Base-by-base conservation (phyloP, 805 yeast species). In the Nakazawaea siamensis region DNA sequence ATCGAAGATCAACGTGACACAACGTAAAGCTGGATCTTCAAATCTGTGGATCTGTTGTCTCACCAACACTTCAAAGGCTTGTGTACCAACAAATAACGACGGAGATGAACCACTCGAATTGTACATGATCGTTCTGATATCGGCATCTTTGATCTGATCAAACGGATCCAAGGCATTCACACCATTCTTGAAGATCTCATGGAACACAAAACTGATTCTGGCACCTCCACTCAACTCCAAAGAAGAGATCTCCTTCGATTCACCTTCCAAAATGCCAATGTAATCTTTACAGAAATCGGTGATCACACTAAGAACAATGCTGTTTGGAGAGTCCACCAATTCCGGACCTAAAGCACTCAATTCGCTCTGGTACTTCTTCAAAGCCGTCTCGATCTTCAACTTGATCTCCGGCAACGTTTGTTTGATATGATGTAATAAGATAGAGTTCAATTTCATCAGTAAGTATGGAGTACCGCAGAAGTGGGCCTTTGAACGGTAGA, bases 401-500 rank as follows among this genome's bases (percentile, higher is more conserved):
- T 87, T 92, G 50, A 92, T 92, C 46, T 92, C 97, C 13, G 98
- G 98, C 53, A 82, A 64, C 7, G 87, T 81, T 37, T 80, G 76
- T 57, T 82, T 78, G 58, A 92, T 92, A 61, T 92, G 98, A 54
- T 80, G 86, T 61, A 86, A 69, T 49, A 92, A 70, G 47, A 92
- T 85, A 28, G 81, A 76, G 60, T 85, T 92, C 52, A 92, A 73
- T 60, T 87, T 85, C 55, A 86, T 83, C 34, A 97, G 96, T 54
- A 92, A 68, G 58, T 81, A 92, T 27, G 97, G 97, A n/a, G 98
- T 92, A 58, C 98, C 98, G 61, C 98, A 92, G 63, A 78, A 90
- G 52, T 85, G 94, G 6, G 97, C 90, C 56, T 90, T 92, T 21
- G 92, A 80, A 48, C 86, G 73, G 61, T 92, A 92, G 16, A 95